Evolutionary conservation across 2,329 filamentous ascomycete species (phyloP).

Genomic region (Microsporum canis): DNA sequence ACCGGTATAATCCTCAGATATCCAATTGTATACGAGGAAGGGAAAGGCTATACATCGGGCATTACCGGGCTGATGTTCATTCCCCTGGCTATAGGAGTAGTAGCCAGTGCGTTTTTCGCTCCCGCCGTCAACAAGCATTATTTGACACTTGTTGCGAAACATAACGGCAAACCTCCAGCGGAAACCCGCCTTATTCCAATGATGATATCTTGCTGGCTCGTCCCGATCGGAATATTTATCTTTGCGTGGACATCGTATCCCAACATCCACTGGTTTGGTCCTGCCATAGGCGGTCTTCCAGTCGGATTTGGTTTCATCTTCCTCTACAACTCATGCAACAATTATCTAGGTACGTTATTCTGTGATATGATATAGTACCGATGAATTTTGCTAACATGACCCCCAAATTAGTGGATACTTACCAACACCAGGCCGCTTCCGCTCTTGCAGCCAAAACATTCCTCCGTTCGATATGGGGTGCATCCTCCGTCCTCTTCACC

Average conservation of each 20-base stretch:
- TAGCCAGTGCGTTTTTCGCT: constrained; percentile 54
- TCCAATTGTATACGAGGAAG: constrained; percentile 59
- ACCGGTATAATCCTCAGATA: constrained; percentile 21
- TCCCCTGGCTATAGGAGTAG: constrained; percentile 63
- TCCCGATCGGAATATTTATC: constrained; percentile 55
- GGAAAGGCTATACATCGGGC: constrained; percentile 65
- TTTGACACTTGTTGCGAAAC: constrained; percentile 48
- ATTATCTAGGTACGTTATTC: constrained; percentile 45
- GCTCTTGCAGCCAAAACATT: constrained; percentile 74
- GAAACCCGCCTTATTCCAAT: constrained; percentile 72
- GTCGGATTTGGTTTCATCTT: constrained; percentile 77
- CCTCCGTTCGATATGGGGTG: constrained; percentile 70
- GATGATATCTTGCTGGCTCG: constrained; percentile 66
- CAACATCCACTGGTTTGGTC: constrained; percentile 57
- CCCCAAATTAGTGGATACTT: constrained; percentile 44
- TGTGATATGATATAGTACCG: not conserved
- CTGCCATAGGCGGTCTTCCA: constrained; percentile 57
- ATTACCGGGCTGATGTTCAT: constrained; percentile 80
- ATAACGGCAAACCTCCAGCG: constrained; percentile 62
- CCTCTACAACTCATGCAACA: constrained; percentile 68
- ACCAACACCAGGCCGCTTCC: constrained; percentile 65
- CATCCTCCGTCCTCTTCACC: constrained; percentile 65
- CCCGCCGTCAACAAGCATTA: constrained; percentile 76
- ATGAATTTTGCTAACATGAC: constrained; percentile 12
- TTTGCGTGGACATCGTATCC: constrained; percentile 60